phyloP scores from a whole-genome alignment of 106 monocot species.

The Cymbidium sinense region DNA sequence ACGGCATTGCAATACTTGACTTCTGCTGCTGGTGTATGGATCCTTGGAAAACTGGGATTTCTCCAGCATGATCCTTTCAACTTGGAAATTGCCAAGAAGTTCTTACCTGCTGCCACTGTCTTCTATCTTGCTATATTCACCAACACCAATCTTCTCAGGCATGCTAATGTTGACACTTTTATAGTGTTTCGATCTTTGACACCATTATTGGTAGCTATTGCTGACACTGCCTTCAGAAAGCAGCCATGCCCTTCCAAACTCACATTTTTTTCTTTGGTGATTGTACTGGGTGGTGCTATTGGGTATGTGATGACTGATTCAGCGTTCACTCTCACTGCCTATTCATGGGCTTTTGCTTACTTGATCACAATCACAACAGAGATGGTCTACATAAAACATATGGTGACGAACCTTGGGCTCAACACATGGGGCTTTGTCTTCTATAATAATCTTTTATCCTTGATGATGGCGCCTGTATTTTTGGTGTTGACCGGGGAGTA shows the following conservation, averaged over 20 bases:
- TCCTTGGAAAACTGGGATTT: slow-evolving; percentile 66
- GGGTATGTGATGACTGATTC: slow-evolving; percentile 82
- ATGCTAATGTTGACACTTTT: slow-evolving; percentile 93
- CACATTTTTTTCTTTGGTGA: slow-evolving; percentile 68
- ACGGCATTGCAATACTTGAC: slow-evolving; percentile 79
- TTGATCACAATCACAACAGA: slow-evolving; percentile 80
- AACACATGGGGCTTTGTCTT: slow-evolving; percentile 94
- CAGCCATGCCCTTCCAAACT: slow-evolving; percentile 85
- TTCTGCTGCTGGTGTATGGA: slow-evolving; percentile 57
- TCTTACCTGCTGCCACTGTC: slow-evolving; percentile 74
- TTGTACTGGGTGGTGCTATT: slow-evolving; percentile 66
- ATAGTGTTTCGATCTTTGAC: slow-evolving; percentile 86
- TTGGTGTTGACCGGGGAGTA: slow-evolving; percentile 82
- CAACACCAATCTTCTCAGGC: slow-evolving; percentile 86
- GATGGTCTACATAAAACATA: slow-evolving; percentile 96
- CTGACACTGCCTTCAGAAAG: slow-evolving; percentile 72
- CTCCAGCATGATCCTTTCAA: slow-evolving; percentile 70
- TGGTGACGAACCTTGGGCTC: slow-evolving; percentile 71
- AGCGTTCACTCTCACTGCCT: slow-evolving; percentile 67
- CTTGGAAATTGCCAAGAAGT: slow-evolving; percentile 66
- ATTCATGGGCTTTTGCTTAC: slow-evolving; percentile 88
- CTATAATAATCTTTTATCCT: slow-evolving; percentile 82
- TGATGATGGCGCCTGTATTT: slow-evolving; percentile 73
- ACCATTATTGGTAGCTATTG: slow-evolving; percentile 79
- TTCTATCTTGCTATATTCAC: slow-evolving; percentile 96